Evolutionary conservation across 2,329 filamentous ascomycete species (phyloP).

Genomic region (Trichoderma semiorbis): DNA sequence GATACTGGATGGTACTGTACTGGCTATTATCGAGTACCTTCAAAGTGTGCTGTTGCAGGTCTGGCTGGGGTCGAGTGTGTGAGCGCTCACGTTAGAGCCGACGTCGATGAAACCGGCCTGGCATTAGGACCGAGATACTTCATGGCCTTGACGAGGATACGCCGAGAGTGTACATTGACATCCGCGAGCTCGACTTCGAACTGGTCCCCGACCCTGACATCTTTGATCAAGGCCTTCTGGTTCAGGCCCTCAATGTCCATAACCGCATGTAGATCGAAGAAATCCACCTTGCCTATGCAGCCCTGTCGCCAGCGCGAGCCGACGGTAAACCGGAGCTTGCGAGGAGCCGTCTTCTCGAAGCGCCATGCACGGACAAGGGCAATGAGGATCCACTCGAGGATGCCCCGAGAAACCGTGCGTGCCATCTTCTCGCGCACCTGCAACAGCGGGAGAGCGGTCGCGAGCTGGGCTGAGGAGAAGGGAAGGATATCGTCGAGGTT

Average conservation of each 20-base stretch:
- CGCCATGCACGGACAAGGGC: constrained; percentile 59
- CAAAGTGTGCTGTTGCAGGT: not conserved
- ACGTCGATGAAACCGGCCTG: not conserved
- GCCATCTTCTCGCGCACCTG: constrained; percentile 52
- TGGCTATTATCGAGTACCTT: not conserved
- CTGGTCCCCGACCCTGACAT: constrained; percentile 49
- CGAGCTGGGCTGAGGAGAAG: constrained; percentile 41
- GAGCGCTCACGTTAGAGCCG: not conserved
- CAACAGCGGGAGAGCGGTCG: constrained; percentile 47
- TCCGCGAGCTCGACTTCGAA: constrained; percentile 54
- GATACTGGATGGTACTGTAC: too few relatives aligned
- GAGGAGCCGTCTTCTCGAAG: constrained; percentile 48
- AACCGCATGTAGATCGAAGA: constrained; percentile 46
- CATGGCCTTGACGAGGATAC: constrained; percentile 46
- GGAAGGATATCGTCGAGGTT: constrained; percentile 41
- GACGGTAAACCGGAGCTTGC: constrained; percentile 48
- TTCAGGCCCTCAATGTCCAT: constrained; percentile 40
- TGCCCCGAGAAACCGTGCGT: constrained; percentile 42
- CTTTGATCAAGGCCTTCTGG: constrained; percentile 36
- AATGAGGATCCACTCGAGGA: constrained; percentile 55
- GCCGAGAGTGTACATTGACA: constrained; percentile 48
- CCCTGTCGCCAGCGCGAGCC: constrained; percentile 33
- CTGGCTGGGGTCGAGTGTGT: not conserved
- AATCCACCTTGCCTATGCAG: constrained; percentile 45
- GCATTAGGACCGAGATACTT: constrained; percentile 25